Evolutionary conservation across 176 grass and related monocot genomes (phyloP).

Genomic region (Saccharum officinarum): DNA sequence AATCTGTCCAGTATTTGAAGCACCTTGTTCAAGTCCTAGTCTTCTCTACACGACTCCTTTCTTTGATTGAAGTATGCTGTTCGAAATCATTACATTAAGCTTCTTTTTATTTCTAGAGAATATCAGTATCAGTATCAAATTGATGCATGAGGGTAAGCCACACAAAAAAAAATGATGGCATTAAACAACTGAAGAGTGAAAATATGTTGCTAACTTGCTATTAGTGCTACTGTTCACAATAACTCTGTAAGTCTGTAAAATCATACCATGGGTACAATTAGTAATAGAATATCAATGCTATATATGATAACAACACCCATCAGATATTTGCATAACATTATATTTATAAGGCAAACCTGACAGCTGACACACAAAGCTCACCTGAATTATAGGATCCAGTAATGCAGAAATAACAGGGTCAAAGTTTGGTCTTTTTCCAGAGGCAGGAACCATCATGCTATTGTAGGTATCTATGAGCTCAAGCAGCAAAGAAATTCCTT

Average conservation of each 20-base stretch:
- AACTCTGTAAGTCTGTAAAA: neutral
- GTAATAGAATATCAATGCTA: neutral
- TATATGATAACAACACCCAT: neutral
- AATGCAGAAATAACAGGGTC: constrained; percentile 90
- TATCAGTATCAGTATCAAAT: neutral
- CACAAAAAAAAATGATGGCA: neutral
- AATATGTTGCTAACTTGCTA: neutral
- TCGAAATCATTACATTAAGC: neutral
- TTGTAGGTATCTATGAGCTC: constrained; percentile 90
- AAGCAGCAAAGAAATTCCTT: constrained; percentile 85
- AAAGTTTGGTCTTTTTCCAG: constrained; percentile 78
- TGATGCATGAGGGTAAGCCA: neutral
- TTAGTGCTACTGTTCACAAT: neutral
- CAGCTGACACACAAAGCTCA: constrained; percentile 27
- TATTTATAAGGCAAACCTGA: constrained; percentile 18
- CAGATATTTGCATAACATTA: neutral
- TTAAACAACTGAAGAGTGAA: neutral
- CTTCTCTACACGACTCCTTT: neutral
- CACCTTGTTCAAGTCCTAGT: neutral
- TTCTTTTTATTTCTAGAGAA: neutral
- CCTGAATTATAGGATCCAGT: constrained; percentile 96
- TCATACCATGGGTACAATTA: neutral
- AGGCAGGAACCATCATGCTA: constrained; percentile 97
- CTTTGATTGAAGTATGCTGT: neutral
- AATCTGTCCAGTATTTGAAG: neutral